Evolutionary conservation across 1,284 basidiomycete species (phyloP), one percentile per base, ranked within the genome.

Genomic region (Apiotrichum mycotoxinovorans): DNA sequence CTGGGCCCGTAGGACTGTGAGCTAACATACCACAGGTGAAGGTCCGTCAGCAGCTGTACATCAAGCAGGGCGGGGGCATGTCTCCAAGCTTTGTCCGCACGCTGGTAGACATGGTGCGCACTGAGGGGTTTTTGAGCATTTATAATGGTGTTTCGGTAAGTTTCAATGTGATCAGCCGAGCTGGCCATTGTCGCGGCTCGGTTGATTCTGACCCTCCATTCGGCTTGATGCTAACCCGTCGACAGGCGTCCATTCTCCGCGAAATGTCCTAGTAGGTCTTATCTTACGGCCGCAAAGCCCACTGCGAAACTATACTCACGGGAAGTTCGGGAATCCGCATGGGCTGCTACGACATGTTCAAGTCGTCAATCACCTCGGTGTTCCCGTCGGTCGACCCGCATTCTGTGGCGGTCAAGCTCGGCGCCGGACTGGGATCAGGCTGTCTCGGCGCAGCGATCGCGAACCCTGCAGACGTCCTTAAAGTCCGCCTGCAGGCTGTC

Each of bases 381-480:
- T 45, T 43, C 3, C 60, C 54, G 22, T 20, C 35, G 8, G 35
- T 57, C 20, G 60, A 62, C 52, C 30, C 60, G 23, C 60, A 62
- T 41, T 27, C 23, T 25, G 57, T 62, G 4, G 27, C 44, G 5
- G 60, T 62, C 30, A 62, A 62, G 54, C 60, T 62, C 45, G 60
- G 60, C 38, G 60, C 60, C 1, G 60, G 60, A 1, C 34, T 62
- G 25, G 37, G 38, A 5, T 51, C 48, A 2, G 60, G 60, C 20
- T 52, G 50, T 34, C 48, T 62, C 14, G 60, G 60, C 18, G 52
- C 54, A 8, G 60, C 60, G 11, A 47, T 62, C 33, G 60, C 60
- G 25, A 62, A 62, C 57, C 60, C 60, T 1, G 60, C 60, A 38
- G 60, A 62, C 52, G 54, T 62, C 25, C 60, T 62, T 34, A 62